phyloP scores from a whole-genome alignment of 2,329 filamentous ascomycete genomes.

The Alternaria sp. region DNA sequence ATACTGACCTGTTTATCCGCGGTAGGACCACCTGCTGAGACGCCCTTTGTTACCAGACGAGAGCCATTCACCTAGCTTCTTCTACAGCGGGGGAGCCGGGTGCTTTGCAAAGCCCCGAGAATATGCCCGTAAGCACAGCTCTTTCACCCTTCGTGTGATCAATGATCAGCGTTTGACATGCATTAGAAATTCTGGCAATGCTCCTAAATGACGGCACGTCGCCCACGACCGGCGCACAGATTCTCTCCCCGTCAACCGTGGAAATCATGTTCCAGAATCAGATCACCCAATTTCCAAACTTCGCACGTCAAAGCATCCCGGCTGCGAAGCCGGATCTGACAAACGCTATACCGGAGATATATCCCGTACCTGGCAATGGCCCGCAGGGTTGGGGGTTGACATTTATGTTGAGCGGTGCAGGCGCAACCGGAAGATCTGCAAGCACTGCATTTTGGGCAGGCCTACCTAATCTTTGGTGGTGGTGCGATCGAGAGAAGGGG shows the following conservation, averaged over 20 bases:
- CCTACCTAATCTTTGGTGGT: conserved; percentile 7
- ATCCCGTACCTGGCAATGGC: neutral
- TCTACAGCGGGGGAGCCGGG: neutral
- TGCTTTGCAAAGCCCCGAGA: neutral
- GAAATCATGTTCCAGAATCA: conserved; percentile 6
- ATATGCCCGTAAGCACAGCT: neutral
- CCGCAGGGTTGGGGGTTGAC: conserved; percentile 8
- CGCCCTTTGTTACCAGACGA: neutral
- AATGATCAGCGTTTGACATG: neutral
- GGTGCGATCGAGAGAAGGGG: conserved; percentile 4
- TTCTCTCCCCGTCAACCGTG: neutral
- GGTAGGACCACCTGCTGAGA: neutral
- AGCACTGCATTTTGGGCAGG: conserved; percentile 2
- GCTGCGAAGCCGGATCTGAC: neutral
- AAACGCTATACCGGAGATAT: conserved; percentile 7
- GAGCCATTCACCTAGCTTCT: neutral
- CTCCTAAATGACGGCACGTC: neutral
- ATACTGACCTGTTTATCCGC: neutral
- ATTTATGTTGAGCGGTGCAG: neutral
- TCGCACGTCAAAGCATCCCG: conserved; percentile 3
- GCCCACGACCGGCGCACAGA: neutral
- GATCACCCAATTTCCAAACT: neutral
- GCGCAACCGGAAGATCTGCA: neutral
- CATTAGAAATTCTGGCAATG: neutral
- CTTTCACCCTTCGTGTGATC: neutral